Base-by-base conservation (phyloP, 2,329 filamentous ascomycete genomes). In the Thyridium curvatum region DNA sequence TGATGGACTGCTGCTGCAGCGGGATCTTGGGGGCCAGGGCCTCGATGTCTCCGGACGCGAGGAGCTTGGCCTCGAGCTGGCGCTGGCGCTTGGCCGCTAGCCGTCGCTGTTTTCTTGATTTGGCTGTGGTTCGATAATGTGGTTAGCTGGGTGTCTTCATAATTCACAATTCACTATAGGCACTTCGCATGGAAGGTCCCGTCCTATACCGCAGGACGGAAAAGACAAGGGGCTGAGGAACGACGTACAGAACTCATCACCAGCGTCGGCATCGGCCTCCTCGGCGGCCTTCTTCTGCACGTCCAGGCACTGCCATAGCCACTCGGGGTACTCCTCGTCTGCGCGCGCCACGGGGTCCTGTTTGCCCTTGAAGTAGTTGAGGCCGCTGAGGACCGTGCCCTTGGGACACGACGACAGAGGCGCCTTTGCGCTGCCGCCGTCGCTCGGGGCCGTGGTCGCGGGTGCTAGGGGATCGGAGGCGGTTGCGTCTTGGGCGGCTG, bases 51-150 rank as follows among this genome's bases (percentile, higher is more conserved):
- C 82, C 79, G 37, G 78, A 69, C 40, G 79, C 74, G 54, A 81
- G 60, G 54, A 86, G 55, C 62, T 72, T 61, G 59, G 72, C 64
- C 66, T 85, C 77, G 16, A 68, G 51, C 17, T 64, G 56, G 40
- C 75, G 70, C 54, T 74, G 71, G 59, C 72, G 70, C 62, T 81
- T 89, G 32, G 79, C 78, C 8, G 86, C 86, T 40, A 83, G 58
- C 41, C 79, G 74, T 43, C 86, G 79, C 60, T 88, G 79, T 58
- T 90, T 91, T 61, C 87, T 89, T 18, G 84, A 90, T 75, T 93
- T 93, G 42, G 85, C 84, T 89, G 44, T 42, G 21, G n/a, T n/a
- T n/a, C n/a, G n/a, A n/a, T n/a, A n/a, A n/a, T n/a, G n/a, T n/a
- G n/a, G n/a, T n/a, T n/a, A n/a, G n/a, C n/a, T n/a, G n/a, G n/a